phyloP scores from a whole-genome alignment of 2,329 filamentous ascomycete genomes.

The Stemphylium lycopersici region DNA sequence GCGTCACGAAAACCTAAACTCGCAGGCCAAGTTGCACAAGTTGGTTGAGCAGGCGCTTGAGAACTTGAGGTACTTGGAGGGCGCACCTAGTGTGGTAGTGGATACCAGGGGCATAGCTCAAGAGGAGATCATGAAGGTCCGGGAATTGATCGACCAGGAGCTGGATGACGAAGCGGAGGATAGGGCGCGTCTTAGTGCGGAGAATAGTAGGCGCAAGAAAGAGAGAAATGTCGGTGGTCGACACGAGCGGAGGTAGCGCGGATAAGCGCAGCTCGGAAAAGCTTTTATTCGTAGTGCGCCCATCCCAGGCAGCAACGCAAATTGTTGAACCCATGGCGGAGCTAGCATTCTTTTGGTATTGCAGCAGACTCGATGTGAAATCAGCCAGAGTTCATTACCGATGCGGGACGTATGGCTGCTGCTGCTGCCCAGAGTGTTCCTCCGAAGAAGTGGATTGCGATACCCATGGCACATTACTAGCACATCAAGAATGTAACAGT shows the following conservation, averaged over 20 bases:
- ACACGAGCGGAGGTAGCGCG: constrained; percentile 46
- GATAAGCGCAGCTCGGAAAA: too few relatives aligned
- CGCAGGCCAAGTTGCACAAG: constrained; percentile 74
- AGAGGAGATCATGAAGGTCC: constrained; percentile 61
- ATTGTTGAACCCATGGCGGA: too few relatives aligned
- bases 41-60: constrained; percentile 81
- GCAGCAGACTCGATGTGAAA: too few relatives aligned
- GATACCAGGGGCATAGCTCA: constrained; percentile 82
- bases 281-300: too few relatives aligned
- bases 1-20: constrained; percentile 76
- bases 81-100: constrained; percentile 75
- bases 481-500: neutral
- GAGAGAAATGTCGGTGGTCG: constrained; percentile 55
- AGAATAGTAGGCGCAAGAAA: constrained; percentile 47
- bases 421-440: too few relatives aligned
- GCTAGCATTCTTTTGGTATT: too few relatives aligned
- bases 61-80: constrained; percentile 83
- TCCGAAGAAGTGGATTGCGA: neutral
- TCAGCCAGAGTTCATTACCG: too few relatives aligned
- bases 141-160: constrained; percentile 71
- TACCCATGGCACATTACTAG: neutral
- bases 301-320: too few relatives aligned
- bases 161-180: constrained; percentile 70
- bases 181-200: constrained; percentile 64
- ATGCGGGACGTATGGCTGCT: neutral